Percentiles rank a stretch among this genome's conserved stretches.
phyloP scores from a whole-genome alignment of 768 basidiomycete genomes.

The Leccinum rimulosum region DNA sequence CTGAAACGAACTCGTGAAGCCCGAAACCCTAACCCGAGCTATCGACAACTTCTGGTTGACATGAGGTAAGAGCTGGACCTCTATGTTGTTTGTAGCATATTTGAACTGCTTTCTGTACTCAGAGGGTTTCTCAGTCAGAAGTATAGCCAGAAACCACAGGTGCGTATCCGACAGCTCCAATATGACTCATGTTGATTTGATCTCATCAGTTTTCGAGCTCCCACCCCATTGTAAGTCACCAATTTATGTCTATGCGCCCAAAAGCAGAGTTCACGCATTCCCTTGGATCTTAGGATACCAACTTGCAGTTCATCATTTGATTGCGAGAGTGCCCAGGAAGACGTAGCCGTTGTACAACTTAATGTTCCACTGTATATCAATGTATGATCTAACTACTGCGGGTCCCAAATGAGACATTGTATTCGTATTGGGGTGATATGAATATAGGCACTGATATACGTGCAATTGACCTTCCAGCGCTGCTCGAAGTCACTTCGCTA shows the following conservation, averaged over 20 bases:
- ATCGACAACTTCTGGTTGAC: slow-evolving; percentile 45
- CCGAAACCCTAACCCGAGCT: slow-evolving; percentile 49
- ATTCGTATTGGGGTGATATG: neutral
- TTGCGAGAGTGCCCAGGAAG: neutral
- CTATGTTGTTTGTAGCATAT: neutral
- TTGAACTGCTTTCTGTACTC: neutral
- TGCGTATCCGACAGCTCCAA: slow-evolving; percentile 6
- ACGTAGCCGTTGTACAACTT: neutral
- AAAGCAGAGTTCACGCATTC: neutral
- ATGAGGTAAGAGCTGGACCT: slow-evolving; percentile 37
- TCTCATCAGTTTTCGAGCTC: slow-evolving; percentile 38
- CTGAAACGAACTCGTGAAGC: slow-evolving; percentile 25
- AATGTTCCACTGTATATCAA: neutral
- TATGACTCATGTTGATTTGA: slow-evolving; percentile 7
- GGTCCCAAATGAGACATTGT: neutral
- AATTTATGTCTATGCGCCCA: neutral
- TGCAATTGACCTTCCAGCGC: no score
- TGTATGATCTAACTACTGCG: neutral
- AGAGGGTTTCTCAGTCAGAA: slow-evolving; percentile 43
- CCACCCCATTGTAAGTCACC: slow-evolving; percentile 40
- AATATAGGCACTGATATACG: neutral
- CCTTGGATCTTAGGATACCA: slow-evolving; percentile 23
- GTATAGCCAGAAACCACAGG: slow-evolving; percentile 60
- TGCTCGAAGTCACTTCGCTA: no score
- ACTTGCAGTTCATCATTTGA: slow-evolving; percentile 31